Conservation (phyloP, 257 asterid species). For the Salvia splendens region DNA sequence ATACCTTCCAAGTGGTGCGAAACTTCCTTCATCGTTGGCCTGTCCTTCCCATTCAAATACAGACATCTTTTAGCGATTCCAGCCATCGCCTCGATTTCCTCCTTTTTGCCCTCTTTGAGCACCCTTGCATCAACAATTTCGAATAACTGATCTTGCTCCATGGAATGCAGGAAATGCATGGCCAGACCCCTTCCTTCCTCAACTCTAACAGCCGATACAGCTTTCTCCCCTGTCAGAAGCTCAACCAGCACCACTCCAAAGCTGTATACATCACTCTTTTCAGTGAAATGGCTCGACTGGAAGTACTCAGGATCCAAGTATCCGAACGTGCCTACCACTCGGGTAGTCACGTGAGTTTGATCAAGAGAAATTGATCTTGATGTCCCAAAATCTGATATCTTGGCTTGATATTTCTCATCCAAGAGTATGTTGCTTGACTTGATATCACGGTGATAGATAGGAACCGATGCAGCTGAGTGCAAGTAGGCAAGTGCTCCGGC, state of each 20-base stretch:
- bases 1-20: no score
- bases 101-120: slow-evolving; percentile 30
- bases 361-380: slow-evolving; percentile 35
- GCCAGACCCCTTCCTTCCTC: slow-evolving; percentile 39
- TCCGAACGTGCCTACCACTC: slow-evolving; percentile 48
- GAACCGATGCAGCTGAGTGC: slow-evolving; percentile 43
- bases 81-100: slow-evolving; percentile 36
- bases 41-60: slow-evolving; percentile 41
- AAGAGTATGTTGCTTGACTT: slow-evolving; percentile 43
- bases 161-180: slow-evolving; percentile 36
- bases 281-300: slow-evolving; percentile 44
- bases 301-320: slow-evolving; percentile 56
- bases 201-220: slow-evolving; percentile 31
- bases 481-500: slow-evolving; percentile 46
- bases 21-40: slow-evolving; percentile 53
- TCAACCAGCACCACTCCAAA: slow-evolving; percentile 48
- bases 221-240: slow-evolving; percentile 27
- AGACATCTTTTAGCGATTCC: slow-evolving; percentile 41
- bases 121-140: slow-evolving; percentile 43
- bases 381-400: slow-evolving; percentile 43
- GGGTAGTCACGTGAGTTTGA: slow-evolving; percentile 42
- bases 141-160: slow-evolving; percentile 37
- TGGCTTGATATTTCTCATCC: slow-evolving; percentile 39
- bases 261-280: slow-evolving; percentile 49
- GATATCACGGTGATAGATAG: slow-evolving; percentile 44